Base-by-base conservation (phyloP, 129 eudicot genomes). In the Oenanthe sinensis region DNA sequence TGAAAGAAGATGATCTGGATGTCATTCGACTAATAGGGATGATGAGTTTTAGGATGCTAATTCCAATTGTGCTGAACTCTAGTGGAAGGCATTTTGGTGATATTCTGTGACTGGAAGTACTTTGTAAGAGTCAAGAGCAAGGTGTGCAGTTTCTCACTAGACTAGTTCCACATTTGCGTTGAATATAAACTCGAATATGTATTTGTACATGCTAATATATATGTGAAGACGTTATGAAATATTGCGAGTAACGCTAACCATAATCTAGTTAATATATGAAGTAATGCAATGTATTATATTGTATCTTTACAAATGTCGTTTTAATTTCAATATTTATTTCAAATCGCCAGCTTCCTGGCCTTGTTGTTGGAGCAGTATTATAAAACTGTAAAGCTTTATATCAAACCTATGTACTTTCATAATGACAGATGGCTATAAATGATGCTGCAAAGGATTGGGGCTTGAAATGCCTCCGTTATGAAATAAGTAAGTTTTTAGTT, bases 361-460 rank as follows among this genome's bases (percentile, higher is more conserved):
- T 1, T 22, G 2, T 58, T 54, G 62, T 58, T 30, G 2, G 28
- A 58, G 65, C 24, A 22, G n/a, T 58, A 58, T 58, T n/a, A 22
- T 58, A n/a, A 55, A n/a, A 19, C 4, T 58, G 36, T 33, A 10
- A 24, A 22, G 30, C 13, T 58, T 50, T 1, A n/a, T 22, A 8
- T 15, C 3, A n/a, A 60, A 60, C 26, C 15, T 60, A 60, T 60
- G 68, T 60, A 60, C 30, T 60, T 60, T 9, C 3, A 8, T 24
- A 4, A 58, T 58, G 13, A 60, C 89, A 94, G 98, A 87, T 90
- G 79, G 81, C 97, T 71, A 92, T 96, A 77, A 92, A 96, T 85
- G 93, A 89, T 58, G 99, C 96, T 79, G 95, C 97, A 52, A 81
- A 80, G 83, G 89, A 89, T 48, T 96, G 97, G 99, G 99, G 99